Percentiles rank a stretch among this genome's conserved stretches.
Evolutionary conservation across 768 basidiomycete genomes (phyloP).

Genomic region (Suillus bovinus): DNA sequence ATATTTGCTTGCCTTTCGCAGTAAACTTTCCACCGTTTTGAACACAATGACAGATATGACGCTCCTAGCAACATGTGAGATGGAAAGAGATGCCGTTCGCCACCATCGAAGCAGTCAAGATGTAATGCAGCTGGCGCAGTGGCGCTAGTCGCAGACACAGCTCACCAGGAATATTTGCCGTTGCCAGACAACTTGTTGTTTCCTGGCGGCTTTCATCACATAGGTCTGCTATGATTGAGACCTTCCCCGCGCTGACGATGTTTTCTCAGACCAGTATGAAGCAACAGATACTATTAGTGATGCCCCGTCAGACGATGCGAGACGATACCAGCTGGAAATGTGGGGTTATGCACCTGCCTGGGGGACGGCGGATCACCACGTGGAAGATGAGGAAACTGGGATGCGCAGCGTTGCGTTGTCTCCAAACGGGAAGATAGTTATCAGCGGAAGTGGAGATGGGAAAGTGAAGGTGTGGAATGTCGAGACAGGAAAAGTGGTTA

Average conservation of each 20-base stretch:
- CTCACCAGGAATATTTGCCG: background rate
- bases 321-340: background rate
- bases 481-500: background rate
- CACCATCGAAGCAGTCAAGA: too few species aligned
- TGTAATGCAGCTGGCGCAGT: too few species aligned
- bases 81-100: too few species aligned
- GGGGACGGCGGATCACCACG: background rate
- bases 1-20: slow-evolving; percentile 76
- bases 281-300: background rate
- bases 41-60: too few species aligned
- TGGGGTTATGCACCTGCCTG: background rate
- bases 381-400: background rate
- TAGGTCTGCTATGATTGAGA: background rate
- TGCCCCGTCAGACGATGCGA: background rate
- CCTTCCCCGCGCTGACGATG: background rate
- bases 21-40: slow-evolving; percentile 93
- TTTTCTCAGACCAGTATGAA: background rate
- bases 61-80: too few species aligned
- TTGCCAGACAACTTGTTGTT: background rate
- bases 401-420: background rate
- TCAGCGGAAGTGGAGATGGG: background rate
- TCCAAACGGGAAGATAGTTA: background rate
- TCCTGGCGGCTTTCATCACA: too few species aligned
- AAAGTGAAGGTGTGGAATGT: background rate
- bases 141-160: too few species aligned